Conservation (phyloP, 345 rosid species). For the Brassica napus region Da-Ae NC_063451.1:42985001-42985500, state of each 20-base stretch:
- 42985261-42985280: constrained; percentile 49
- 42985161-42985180: constrained; percentile 81
- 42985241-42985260: constrained; percentile 44
- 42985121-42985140: neutral
- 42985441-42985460: neutral
- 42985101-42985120: neutral
- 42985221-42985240: constrained; percentile 52
- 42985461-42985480: neutral
- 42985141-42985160: neutral
- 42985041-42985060: constrained; percentile 75
- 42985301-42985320: constrained; percentile 58
- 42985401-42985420: constrained; percentile 16
- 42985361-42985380: constrained; percentile 43
- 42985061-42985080: constrained; percentile 81
- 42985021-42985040: constrained; percentile 49
- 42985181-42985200: constrained; percentile 62
- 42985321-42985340: constrained; percentile 70
- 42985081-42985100: constrained; percentile 38
- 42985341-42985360: constrained; percentile 67
- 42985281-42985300: constrained; percentile 59
- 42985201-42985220: constrained; percentile 56
- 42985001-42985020: constrained; percentile 54
- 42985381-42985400: neutral
- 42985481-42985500: neutral
- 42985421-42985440: constrained; percentile 20